A percentile compares a stretch with the other conserved stretches of the same genome.
These are phyloP conservation scores for Moniliella sp. DNA, from an alignment of 1,284 basidiomycete genomes.

Conservation along the genomic window DNA sequence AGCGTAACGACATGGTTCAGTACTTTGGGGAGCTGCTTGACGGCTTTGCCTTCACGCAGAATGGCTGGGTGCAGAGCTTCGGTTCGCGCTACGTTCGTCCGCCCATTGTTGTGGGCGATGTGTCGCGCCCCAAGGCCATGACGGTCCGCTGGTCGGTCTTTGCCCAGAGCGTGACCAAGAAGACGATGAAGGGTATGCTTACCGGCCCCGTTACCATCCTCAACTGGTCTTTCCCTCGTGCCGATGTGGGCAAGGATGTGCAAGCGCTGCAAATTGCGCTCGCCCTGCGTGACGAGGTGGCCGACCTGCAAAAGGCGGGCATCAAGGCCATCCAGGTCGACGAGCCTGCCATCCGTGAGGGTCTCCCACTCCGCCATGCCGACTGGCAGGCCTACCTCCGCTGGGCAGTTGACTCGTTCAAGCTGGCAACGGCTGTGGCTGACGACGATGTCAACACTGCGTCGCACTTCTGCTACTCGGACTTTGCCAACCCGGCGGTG, in stretches of 20 bases:
- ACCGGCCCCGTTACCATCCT: constrained; percentile 62
- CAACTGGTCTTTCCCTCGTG: constrained; percentile 99
- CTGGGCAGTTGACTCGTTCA: constrained; percentile 33
- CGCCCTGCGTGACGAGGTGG: constrained; percentile 89
- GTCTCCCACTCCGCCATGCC: constrained; percentile 37
- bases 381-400: constrained; percentile 30
- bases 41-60: constrained; percentile 93
- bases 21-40: constrained; percentile 95
- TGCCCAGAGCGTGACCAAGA: constrained; percentile 77
- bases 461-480: constrained; percentile 35
- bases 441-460: constrained; percentile 29
- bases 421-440: constrained; percentile 25
- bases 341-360: constrained; percentile 97
- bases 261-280: constrained; percentile 97
- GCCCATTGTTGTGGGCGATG: constrained; percentile 93
- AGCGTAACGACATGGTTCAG: constrained; percentile 96
- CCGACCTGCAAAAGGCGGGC: constrained; percentile 89
- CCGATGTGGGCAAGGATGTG: constrained; percentile 81
- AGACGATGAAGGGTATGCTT: constrained; percentile 96
- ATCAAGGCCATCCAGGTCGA: constrained; percentile 98
- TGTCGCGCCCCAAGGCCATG: constrained; percentile 77
- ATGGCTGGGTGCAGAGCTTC: constrained; percentile 98
- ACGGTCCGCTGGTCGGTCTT: constrained; percentile 93
- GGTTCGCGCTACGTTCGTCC: constrained; percentile 75
- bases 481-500: too few species aligned